Percentiles rank a stretch among this genome's conserved stretches.
phyloP scores from a whole-genome alignment of 2,329 filamentous ascomycete genomes.

The Alternaria brassicicola region DNA sequence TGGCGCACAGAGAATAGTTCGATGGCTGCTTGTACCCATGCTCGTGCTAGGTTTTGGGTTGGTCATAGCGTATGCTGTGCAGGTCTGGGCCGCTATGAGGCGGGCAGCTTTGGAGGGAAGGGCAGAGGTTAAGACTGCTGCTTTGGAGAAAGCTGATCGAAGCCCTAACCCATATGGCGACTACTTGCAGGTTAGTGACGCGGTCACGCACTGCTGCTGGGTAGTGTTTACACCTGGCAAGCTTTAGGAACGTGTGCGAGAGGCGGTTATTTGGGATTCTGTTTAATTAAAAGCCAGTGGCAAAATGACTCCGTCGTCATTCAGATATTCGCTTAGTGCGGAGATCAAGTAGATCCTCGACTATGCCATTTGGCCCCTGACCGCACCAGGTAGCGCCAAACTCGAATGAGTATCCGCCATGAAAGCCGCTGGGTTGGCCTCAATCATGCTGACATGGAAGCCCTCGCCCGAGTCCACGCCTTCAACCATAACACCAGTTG shows the following conservation, averaged over 20 bases:
- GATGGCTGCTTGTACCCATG: not conserved
- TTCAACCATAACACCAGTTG: conserved; percentile 47
- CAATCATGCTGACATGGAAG: conserved; percentile 59
- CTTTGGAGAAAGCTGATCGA: not conserved
- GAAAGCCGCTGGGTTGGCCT: conserved; percentile 58
- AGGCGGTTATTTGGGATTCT: too few species aligned
- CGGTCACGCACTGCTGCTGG: not conserved
- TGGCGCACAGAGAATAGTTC: not conserved
- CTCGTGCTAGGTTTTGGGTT: not conserved
- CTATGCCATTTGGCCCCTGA: conserved; percentile 55
- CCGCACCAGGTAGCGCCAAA: conserved; percentile 59
- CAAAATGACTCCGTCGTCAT: not conserved
- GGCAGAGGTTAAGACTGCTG: not conserved
- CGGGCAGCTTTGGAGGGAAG: not conserved
- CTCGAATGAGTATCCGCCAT: conserved; percentile 62
- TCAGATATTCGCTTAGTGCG: not conserved
- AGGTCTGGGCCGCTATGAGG: not conserved
- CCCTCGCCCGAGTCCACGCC: conserved; percentile 56
- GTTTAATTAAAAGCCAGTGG: not conserved
- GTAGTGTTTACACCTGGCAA: too few species aligned
- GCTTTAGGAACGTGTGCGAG: too few species aligned
- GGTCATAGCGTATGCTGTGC: not conserved
- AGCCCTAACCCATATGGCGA: rapidly evolving
- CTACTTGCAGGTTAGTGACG: not conserved
- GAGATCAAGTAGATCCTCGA: not conserved